phyloP scores from a whole-genome alignment of 495 filamentous ascomycete genomes.

The Daldinia decipiens region DNA sequence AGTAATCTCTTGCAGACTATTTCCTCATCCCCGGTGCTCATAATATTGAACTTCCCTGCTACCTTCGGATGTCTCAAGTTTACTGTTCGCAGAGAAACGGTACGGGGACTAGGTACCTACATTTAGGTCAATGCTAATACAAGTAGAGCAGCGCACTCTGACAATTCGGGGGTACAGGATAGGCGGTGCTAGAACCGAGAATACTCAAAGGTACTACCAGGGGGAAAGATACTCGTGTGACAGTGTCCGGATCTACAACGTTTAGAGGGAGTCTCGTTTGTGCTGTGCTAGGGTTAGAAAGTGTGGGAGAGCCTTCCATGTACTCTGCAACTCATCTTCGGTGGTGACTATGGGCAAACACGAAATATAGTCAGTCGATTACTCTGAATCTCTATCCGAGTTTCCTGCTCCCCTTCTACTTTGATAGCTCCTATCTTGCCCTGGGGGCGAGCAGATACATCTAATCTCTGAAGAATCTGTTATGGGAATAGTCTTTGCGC shows the following conservation, averaged over 20 bases:
- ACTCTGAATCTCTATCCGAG: not conserved
- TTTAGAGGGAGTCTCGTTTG: slow-evolving; percentile 26
- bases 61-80: slow-evolving; percentile 18
- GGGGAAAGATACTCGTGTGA: slow-evolving; percentile 24
- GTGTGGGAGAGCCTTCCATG: slow-evolving; percentile 1
- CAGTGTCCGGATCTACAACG: slow-evolving; percentile 6
- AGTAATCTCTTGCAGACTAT: not conserved
- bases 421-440: not conserved
- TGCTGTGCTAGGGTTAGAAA: slow-evolving; percentile 16
- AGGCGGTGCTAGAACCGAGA: slow-evolving; percentile 17
- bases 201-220: slow-evolving; percentile 13
- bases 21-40: slow-evolving; percentile 16
- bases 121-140: not conserved
- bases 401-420: slow-evolving; percentile 18
- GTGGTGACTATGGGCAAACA: slow-evolving; percentile 26
- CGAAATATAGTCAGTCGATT: not conserved
- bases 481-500: slow-evolving; percentile 4
- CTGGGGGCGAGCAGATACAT: slow-evolving; percentile 1
- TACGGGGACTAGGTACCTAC: not conserved
- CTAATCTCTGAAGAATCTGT: not conserved
- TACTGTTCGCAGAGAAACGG: slow-evolving; percentile 26
- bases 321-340: slow-evolving; percentile 10
- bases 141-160: not conserved
- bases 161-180: slow-evolving; percentile 14
- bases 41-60: slow-evolving; percentile 1